A percentile compares a stretch with the other conserved stretches of the same genome.
Conservation (phyloP, 2,329 filamentous ascomycete species). For the Fusarium poae region DNA sequence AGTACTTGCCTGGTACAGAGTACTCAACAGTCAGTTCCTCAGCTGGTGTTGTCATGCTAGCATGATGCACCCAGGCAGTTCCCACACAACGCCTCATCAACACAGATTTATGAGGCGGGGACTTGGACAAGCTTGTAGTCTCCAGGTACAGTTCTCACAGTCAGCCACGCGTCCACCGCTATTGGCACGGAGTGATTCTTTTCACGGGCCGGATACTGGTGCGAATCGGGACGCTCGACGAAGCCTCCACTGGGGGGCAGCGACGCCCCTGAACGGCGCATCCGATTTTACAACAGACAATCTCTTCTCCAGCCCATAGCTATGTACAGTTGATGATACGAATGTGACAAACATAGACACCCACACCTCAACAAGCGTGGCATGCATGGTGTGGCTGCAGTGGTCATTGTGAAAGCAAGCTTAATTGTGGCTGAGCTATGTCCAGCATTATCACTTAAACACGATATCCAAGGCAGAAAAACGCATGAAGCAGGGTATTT, state of each 20-base stretch:
- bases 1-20: constrained; percentile 30
- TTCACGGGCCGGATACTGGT: constrained; percentile 19
- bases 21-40: constrained; percentile 22
- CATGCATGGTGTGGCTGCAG: constrained; percentile 12
- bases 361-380: neutral
- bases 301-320: constrained; percentile 23
- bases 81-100: neutral
- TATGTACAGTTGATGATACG: constrained; percentile 22
- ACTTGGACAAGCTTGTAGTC: constrained; percentile 21
- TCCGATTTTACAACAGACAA: constrained; percentile 44
- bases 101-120: constrained; percentile 15
- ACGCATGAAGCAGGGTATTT: constrained; percentile 16
- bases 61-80: constrained; percentile 1
- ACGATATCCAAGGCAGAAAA: constrained; percentile 27
- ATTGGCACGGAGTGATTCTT: constrained; percentile 41
- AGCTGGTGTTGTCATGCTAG: constrained; percentile 23
- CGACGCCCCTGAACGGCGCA: constrained; percentile 48
- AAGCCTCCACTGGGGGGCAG: constrained; percentile 32
- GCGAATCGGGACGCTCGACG: constrained; percentile 33
- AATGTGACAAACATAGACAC: constrained; percentile 7
- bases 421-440: constrained; percentile 4
- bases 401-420: constrained; percentile 12
- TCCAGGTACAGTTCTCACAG: constrained; percentile 18
- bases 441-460: neutral
- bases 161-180: constrained; percentile 40